phyloP scores from a whole-genome alignment of 169 alveolate genomes.

The Haemoproteus tartakovskyi region DNA sequence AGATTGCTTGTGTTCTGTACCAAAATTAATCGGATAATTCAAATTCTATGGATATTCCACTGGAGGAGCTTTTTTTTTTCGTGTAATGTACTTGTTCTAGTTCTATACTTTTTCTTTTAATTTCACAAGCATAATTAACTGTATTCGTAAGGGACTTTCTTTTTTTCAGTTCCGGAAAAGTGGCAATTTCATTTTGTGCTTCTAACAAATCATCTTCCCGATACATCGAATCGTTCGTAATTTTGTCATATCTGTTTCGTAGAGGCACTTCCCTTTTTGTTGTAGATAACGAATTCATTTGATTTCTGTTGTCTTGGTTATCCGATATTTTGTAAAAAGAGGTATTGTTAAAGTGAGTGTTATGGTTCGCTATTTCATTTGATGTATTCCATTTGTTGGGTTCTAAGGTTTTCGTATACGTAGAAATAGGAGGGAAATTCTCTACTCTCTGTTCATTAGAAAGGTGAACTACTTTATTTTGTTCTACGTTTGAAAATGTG shows the following conservation, averaged over 20 bases:
- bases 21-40: conserved; percentile 28
- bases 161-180: no score
- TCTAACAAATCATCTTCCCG: background rate
- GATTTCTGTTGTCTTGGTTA: background rate
- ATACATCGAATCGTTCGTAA: background rate
- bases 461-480: background rate
- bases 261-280: background rate
- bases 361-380: background rate
- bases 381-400: background rate
- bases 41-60: conserved; percentile 51
- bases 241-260: background rate
- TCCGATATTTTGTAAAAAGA: no score
- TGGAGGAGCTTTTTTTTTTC: no score
- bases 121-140: conserved; percentile 52
- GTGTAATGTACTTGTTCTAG: no score
- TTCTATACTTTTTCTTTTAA: conserved; percentile 54
- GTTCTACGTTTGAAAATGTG: background rate
- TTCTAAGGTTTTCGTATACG: no score
- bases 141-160: conserved; percentile 59
- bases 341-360: background rate
- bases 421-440: no score
- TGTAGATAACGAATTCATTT: no score
- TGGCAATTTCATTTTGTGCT: conserved; percentile 12
- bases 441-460: background rate
- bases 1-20: background rate